Conservation (phyloP, 2,329 filamentous ascomycete genomes). For the Trichoderma arundinaceum region DNA sequence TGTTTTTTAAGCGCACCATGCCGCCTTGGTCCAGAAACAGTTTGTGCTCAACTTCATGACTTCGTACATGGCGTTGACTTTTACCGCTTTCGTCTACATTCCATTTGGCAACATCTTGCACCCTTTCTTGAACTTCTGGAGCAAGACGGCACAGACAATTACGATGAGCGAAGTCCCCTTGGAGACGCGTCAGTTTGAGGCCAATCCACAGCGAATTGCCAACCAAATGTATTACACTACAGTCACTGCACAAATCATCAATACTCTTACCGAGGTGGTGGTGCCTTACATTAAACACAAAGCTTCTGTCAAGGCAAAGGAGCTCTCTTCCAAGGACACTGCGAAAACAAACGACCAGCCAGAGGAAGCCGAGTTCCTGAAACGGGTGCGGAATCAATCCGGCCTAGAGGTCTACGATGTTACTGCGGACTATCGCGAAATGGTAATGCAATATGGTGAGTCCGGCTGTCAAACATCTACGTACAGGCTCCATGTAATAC, state of each 20-base stretch:
- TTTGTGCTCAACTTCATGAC: constrained; percentile 98
- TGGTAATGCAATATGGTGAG: constrained; percentile 79
- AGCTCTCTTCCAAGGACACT: constrained; percentile 67
- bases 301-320: constrained; percentile 77
- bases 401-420: constrained; percentile 87
- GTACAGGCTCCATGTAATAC: too few species aligned
- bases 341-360: constrained; percentile 65
- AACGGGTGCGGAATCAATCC: constrained; percentile 81
- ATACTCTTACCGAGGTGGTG: constrained; percentile 81
- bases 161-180: constrained; percentile 76
- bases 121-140: constrained; percentile 85
- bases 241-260: constrained; percentile 90
- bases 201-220: constrained; percentile 82
- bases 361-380: constrained; percentile 81
- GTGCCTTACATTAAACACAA: constrained; percentile 84
- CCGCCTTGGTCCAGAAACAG: constrained; percentile 86
- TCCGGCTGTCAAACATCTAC: too few species aligned
- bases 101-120: constrained; percentile 85
- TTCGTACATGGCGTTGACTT: constrained; percentile 87
- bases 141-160: constrained; percentile 73
- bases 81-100: constrained; percentile 93
- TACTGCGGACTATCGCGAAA: constrained; percentile 87
- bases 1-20: constrained; percentile 66
- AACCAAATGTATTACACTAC: constrained; percentile 97
- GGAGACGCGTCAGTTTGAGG: constrained; percentile 69